Conservation (phyloP, 2,329 filamentous ascomycete genomes). For the Ophiostoma australiae region DNA sequence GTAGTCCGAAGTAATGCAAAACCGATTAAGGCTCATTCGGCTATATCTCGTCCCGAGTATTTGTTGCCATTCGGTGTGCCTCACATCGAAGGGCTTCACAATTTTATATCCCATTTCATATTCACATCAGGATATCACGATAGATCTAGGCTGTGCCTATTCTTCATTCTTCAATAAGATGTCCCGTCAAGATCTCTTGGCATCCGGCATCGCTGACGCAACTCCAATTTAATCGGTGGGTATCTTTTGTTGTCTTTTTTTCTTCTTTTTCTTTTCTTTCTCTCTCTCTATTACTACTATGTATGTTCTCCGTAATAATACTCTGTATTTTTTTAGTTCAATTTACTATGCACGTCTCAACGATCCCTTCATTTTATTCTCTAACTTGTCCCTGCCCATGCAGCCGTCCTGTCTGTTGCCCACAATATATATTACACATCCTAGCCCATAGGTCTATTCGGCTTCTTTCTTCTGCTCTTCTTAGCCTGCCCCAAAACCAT, state of each 20-base stretch:
- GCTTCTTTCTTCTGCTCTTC: not conserved
- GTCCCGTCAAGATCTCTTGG: constrained; percentile 2
- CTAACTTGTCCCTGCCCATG: not conserved
- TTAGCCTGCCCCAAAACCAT: not conserved
- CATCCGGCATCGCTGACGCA: not conserved
- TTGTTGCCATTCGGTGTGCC: not conserved
- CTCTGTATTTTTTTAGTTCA: not conserved
- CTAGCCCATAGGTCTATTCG: not conserved
- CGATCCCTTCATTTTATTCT: constrained; percentile 1
- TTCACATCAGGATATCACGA: not conserved
- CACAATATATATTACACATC: constrained; percentile 2
- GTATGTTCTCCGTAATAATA: too few species aligned
- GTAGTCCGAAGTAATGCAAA: too few species aligned
- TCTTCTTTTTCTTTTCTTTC: not conserved
- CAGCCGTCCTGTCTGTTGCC: not conserved
- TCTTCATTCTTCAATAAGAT: not conserved
- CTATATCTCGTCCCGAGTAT: too few species aligned
- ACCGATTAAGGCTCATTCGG: too few species aligned
- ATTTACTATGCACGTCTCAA: not conserved
- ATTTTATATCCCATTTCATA: not conserved
- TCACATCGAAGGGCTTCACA: not conserved
- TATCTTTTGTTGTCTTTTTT: not conserved
- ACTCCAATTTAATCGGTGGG: not conserved
- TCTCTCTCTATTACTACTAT: not conserved
- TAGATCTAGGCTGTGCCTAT: not conserved